These are phyloP conservation scores for Oldenlandia corymbosa DNA, from an alignment of 257 asterid species.

Conservation along the genomic window DNA sequence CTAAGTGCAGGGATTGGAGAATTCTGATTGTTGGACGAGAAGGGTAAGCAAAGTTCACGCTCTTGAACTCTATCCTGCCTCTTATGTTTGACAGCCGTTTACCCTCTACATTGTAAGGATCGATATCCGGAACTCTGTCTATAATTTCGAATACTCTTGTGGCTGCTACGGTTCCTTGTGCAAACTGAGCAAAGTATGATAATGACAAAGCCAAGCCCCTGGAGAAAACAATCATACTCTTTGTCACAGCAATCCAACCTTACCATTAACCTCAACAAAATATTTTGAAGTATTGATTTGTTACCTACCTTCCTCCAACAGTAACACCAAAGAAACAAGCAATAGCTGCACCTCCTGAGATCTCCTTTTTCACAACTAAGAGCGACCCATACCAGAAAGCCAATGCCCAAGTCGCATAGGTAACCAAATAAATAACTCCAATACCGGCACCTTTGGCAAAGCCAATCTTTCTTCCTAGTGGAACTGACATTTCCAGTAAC, in stretches of 20 bases:
- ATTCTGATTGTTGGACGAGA: constrained; percentile 64
- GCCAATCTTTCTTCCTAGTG: constrained; percentile 62
- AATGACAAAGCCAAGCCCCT: constrained; percentile 81
- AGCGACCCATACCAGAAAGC: constrained; percentile 89
- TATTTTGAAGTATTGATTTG: not conserved
- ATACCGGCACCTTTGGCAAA: constrained; percentile 81
- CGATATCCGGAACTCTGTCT: constrained; percentile 62
- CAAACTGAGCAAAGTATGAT: constrained; percentile 75
- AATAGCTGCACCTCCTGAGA: constrained; percentile 70
- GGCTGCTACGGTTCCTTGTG: constrained; percentile 88
- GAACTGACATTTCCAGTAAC: constrained; percentile 43
- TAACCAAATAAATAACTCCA: constrained; percentile 73
- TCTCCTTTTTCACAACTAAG: constrained; percentile 39
- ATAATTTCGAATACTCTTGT: constrained; percentile 62
- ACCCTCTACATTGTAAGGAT: constrained; percentile 61
- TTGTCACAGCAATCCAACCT: not conserved
- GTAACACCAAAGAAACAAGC: constrained; percentile 86
- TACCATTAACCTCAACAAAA: not conserved
- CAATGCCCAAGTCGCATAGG: constrained; percentile 87
- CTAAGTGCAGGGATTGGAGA: constrained; percentile 52
- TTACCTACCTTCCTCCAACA: constrained; percentile 67
- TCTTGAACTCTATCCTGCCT: constrained; percentile 59
- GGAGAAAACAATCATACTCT: not conserved
- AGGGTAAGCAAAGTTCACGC: constrained; percentile 63
- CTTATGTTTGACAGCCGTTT: constrained; percentile 41